Conservation (phyloP, 176 grass and related monocot genomes). For the bread wheat (Triticum aestivum) region IWGSC_CS_RefSeq_v2.1 NC_057800.1:554781781-554782280, state of each 20-base stretch:
- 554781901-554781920: neutral
- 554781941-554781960: neutral
- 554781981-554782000: neutral
- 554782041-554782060: neutral
- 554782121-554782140: neutral
- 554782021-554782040: neutral
- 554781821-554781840: neutral
- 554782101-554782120: neutral
- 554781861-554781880: neutral
- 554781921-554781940: neutral
- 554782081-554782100: neutral
- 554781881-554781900: neutral
- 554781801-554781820: neutral
- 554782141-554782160: neutral
- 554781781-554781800: neutral
- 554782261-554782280: constrained; percentile 79
- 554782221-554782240: neutral
- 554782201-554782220: neutral
- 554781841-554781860: neutral
- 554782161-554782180: neutral
- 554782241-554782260: constrained; percentile 45
- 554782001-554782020: neutral
- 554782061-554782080: neutral
- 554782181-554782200: neutral
- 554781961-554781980: neutral